Evolutionary conservation across 2,329 filamentous ascomycete species (phyloP).

Genomic region (Incumbomyces delicatus): DNA sequence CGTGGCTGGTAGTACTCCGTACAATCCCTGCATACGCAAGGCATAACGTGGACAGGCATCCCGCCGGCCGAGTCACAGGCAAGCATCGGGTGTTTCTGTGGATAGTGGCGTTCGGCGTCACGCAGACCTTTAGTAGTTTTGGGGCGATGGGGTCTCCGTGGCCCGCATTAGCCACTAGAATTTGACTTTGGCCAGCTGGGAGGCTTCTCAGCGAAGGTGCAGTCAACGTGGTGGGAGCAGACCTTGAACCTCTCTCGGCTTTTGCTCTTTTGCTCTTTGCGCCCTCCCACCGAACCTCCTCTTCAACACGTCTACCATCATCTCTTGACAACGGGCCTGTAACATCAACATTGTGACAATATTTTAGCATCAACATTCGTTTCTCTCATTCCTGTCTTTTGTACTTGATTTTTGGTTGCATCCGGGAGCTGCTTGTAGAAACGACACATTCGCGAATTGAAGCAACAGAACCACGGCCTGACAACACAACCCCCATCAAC

Average conservation of each 20-base stretch:
- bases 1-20: no score
- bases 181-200: not conserved
- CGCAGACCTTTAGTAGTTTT: constrained; percentile 3
- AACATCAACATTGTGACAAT: constrained; percentile 1
- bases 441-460: not conserved
- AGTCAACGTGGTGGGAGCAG: not conserved
- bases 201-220: not conserved
- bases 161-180: constrained; percentile 1
- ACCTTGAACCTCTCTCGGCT: not conserved
- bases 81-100: no score
- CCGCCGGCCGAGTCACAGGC: no score
- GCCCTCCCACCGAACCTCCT: not conserved
- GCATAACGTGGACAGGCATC: no score
- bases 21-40: no score
- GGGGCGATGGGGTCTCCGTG: not conserved
- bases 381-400: constrained; percentile 1
- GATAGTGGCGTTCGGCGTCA: no score
- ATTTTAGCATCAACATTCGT: constrained; percentile 2
- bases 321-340: constrained; percentile 1
- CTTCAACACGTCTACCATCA: not conserved
- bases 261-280: not conserved
- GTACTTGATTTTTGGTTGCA: constrained; percentile 1
- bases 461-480: not conserved
- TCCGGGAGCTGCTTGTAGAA: not conserved
- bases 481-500: no score